Conservation (phyloP, 1,284 basidiomycete species). For the Puccinia coronata region DNA sequence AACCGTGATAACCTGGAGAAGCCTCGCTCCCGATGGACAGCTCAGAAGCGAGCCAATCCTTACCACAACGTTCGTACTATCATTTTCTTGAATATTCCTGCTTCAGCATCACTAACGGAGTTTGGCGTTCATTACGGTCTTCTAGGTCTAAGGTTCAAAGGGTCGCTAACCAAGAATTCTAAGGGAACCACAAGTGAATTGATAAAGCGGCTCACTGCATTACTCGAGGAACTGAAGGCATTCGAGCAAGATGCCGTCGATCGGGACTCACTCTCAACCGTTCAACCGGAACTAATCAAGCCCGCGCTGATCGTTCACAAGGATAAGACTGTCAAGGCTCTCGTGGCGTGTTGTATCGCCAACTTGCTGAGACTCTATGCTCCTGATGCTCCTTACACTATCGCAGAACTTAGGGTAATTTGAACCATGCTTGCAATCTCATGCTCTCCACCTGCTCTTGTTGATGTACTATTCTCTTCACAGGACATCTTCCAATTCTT, state of each 20-base stretch:
- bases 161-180: slow-evolving; percentile 31
- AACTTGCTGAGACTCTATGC: slow-evolving; percentile 91
- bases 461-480: neutral
- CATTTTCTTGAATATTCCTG: too few species aligned
- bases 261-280: slow-evolving; percentile 68
- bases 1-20: too few species aligned
- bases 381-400: slow-evolving; percentile 92
- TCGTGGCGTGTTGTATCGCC: slow-evolving; percentile 88
- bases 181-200: slow-evolving; percentile 26
- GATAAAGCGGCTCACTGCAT: slow-evolving; percentile 57
- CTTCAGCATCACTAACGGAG: neutral
- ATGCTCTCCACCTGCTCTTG: neutral
- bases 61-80: slow-evolving; percentile 20
- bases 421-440: neutral
- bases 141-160: slow-evolving; percentile 40
- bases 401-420: slow-evolving; percentile 69
- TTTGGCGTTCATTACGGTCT: neutral
- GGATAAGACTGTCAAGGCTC: slow-evolving; percentile 89
- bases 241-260: slow-evolving; percentile 88
- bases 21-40: slow-evolving; percentile 3
- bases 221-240: slow-evolving; percentile 77
- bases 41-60: slow-evolving; percentile 14
- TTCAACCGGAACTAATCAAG: slow-evolving; percentile 77
- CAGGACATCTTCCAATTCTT: slow-evolving; percentile 91
- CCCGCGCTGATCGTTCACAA: slow-evolving; percentile 84